Base-by-base conservation (phyloP, 768 basidiomycete species). In the Agrocybe praecox region DNA sequence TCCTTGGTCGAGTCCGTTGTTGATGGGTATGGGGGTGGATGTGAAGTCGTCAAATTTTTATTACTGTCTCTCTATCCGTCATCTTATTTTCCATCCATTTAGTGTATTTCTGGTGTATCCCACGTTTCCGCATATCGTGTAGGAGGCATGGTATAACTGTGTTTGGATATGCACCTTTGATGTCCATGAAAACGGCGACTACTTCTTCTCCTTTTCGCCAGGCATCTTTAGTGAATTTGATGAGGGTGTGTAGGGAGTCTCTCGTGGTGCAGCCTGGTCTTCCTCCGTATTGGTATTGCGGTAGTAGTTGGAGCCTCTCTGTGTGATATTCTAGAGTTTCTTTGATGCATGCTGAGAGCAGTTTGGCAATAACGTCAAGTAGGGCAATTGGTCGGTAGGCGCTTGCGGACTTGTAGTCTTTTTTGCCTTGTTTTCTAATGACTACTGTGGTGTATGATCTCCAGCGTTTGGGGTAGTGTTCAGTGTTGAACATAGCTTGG, bases 131-230 rank as follows among this genome's bases (percentile, higher is more conserved):
- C 58, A 79, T 61, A 49, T 76, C 71, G 53, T 75, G 70, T 2
- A 72, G 26, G 0, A 80, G 71, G 0, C 58, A 18, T 1, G 68
- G 68, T 0, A 60, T 66, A 6, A 71, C 72, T 0, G 70, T 71
- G 55, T 71, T 79, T 0, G 75, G 78, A 56, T 79, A 82, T 0
- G 79, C 78, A 0, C 72, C 78, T 60, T 79, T 65, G 1, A 81
- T 70, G 56, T 82, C 79, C 1, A 80, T 64, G 60, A 76, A 80
- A 0, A 80, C 68, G 0, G 66, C 66, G 0, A 65, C 67, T 0
- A 63, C 75, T 0, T 76, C 77, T 18, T 74, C 66, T 0, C 58
- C 48, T 9, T 58, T 45, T 0, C 70, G 40, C 78, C 78, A 81
- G 0, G 75, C 72, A 2, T 70, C 65, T 45, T 78, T 73, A 23